These are phyloP conservation scores for Marchantia polymorpha DNA, from an alignment of 225 moss, liverwort and hornwort species.

Conservation along the genomic window DNA sequence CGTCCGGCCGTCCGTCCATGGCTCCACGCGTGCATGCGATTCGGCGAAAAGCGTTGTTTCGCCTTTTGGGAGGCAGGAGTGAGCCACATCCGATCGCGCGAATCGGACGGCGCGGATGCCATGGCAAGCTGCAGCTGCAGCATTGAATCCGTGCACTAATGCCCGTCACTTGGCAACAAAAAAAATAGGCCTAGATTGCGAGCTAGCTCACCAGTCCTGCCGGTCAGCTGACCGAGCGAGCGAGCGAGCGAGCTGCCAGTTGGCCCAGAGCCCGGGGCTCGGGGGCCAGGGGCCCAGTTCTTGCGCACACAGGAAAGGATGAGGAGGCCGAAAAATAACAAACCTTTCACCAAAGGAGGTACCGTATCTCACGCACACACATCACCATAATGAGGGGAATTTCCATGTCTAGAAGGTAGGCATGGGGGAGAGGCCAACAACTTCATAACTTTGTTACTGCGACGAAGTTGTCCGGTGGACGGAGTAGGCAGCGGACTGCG, in stretches of 20 bases:
- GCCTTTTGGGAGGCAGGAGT: background rate
- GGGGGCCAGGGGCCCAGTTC: background rate
- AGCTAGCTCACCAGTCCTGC: background rate
- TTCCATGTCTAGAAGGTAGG: conserved; percentile 2
- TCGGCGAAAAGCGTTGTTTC: background rate
- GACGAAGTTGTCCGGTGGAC: no score
- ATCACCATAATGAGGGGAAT: background rate
- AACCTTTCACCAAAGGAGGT: background rate
- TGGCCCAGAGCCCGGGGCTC: background rate
- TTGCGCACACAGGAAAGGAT: background rate
- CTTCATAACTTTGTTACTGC: no score
- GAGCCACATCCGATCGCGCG: background rate
- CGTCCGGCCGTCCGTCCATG: background rate
- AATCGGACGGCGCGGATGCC: background rate
- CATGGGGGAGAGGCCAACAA: background rate
- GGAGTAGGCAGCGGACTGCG: background rate
- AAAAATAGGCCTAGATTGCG: conserved; percentile 2
- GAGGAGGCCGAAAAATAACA: background rate
- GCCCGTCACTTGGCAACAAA: background rate
- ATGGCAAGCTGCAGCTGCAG: background rate
- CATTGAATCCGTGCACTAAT: background rate
- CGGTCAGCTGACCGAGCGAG: background rate
- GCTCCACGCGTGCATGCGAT: background rate
- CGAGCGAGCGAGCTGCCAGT: no score
- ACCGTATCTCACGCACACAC: conserved; percentile 5